Evolutionary conservation across 495 filamentous ascomycete species (phyloP).

Genomic region (Xylaria acuta): DNA sequence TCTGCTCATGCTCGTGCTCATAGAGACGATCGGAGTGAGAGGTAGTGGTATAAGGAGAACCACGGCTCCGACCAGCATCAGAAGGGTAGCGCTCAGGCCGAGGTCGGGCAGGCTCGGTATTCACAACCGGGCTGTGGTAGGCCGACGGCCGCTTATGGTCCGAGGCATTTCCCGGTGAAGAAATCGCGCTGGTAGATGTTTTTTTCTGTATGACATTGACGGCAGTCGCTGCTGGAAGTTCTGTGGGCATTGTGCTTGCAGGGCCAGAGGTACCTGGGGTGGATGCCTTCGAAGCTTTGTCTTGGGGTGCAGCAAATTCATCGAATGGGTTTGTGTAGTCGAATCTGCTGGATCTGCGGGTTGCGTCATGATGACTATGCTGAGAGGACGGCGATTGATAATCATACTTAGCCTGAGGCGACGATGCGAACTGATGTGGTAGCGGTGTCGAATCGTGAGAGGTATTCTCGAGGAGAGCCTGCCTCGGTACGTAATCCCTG

Average conservation of each 20-base stretch:
- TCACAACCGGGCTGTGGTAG: constrained; percentile 47
- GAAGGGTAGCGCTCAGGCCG: constrained; percentile 47
- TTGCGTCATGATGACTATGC: constrained; percentile 42
- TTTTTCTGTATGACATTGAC: constrained; percentile 51
- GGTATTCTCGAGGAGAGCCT: constrained; percentile 23
- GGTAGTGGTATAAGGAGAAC: constrained; percentile 9
- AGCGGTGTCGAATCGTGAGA: constrained; percentile 33
- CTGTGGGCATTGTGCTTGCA: constrained; percentile 30
- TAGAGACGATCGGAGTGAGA: constrained; percentile 23
- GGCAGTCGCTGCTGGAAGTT: constrained; percentile 34
- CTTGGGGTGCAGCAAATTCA: constrained; percentile 38
- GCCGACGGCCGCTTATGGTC: constrained; percentile 49
- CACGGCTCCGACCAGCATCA: constrained; percentile 23
- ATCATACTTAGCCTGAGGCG: constrained; percentile 45
- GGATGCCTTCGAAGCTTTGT: constrained; percentile 49
- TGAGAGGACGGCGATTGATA: constrained; percentile 49
- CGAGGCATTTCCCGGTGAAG: constrained; percentile 38
- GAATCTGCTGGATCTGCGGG: constrained; percentile 33
- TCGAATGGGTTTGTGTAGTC: constrained; percentile 45
- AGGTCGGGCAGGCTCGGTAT: constrained; percentile 51
- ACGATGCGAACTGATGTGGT: constrained; percentile 34
- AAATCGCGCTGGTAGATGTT: constrained; percentile 33
- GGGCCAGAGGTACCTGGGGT: constrained; percentile 45
- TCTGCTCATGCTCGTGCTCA: constrained; percentile 38
- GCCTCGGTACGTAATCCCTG: constrained; percentile 34